Evolutionary conservation across 2,329 filamentous ascomycete genomes (phyloP), one percentile per base, ranked within the genome.

Genomic region (Microdochium trichocladiopsis): DNA sequence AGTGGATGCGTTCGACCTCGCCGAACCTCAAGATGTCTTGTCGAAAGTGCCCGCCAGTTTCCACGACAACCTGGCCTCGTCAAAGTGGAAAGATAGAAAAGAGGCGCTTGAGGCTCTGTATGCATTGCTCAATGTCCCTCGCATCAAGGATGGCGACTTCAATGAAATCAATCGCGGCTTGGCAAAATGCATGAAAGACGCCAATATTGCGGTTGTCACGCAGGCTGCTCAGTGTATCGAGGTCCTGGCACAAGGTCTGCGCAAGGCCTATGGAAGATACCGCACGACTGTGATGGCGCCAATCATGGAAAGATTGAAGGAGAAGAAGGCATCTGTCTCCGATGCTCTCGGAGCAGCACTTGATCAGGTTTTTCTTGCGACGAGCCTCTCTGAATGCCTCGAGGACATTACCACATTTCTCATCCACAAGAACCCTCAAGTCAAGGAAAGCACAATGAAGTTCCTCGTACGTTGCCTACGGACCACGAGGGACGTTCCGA

Each of bases 81-180:
- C 92, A 1, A 99, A 99, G 67, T 99, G 94, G 94, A 99, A 99
- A 66, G 95, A 99, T 60, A 81, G 94, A 56, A 99, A 99, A 69
- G 94, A 99, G 60, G 90, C 89, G 0, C 77, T 97, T 2, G 94
- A 99, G 55, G 90, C 83, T 10, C 77, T 96, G 0, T 87, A 86
- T 60, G 80, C 81, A 14, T 78, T 83, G 2, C 70, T 95, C 52
- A 95, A 95, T 61, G 86, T 95, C 41, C 91, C 93, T 14, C 82
- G 87, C 56, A 96, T 99, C 68, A 95, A 96, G 68, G 93, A 97
- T 60, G 89, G 84, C 6, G 87, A 90, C 51, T 97, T 91, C 64
- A 83, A 86, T 66, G 93, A 97, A 61, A 79, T 97, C 59, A 83
- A 89, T 52, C 82, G 89, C 55, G 86, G 83, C 3, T 78, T 97